Conservation (phyloP, 2,329 filamentous ascomycete species). For the Cladosporium sp. region DNA sequence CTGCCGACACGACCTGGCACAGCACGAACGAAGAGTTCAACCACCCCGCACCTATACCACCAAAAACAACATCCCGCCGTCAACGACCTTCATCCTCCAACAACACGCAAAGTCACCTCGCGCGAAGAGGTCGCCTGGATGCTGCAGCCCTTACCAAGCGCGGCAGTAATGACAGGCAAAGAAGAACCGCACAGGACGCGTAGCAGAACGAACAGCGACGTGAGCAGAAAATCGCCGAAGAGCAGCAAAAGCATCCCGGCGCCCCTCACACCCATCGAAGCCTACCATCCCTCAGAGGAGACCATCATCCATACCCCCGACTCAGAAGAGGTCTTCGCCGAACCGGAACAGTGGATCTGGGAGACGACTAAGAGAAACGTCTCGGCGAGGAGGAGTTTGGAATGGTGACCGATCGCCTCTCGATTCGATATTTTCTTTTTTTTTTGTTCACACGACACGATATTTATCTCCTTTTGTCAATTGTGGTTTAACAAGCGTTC, state of each 20-base stretch:
- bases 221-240: slow-evolving; percentile 31
- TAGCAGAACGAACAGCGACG: slow-evolving; percentile 48
- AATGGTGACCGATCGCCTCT: not conserved
- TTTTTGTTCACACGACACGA: not conserved
- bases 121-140: slow-evolving; percentile 74
- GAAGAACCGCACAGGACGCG: slow-evolving; percentile 37
- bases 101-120: slow-evolving; percentile 25
- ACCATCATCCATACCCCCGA: slow-evolving; percentile 25
- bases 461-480: not conserved
- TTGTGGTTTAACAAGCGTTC: slow-evolving; percentile 1
- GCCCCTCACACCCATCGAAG: slow-evolving; percentile 33
- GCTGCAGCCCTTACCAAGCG: slow-evolving; percentile 84
- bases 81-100: slow-evolving; percentile 61
- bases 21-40: slow-evolving; percentile 12
- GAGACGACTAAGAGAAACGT: slow-evolving; percentile 6
- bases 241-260: slow-evolving; percentile 13
- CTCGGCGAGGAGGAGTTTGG: slow-evolving; percentile 4
- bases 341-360: slow-evolving; percentile 4
- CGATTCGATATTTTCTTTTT: not conserved
- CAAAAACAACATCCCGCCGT: slow-evolving; percentile 47
- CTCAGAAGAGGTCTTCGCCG: slow-evolving; percentile 18
- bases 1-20: slow-evolving; percentile 8
- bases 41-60: slow-evolving; percentile 4
- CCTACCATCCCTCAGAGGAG: slow-evolving; percentile 31
- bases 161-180: slow-evolving; percentile 86